Base-by-base conservation (phyloP, 129 eudicot species). In the Solidago caesia region DNA sequence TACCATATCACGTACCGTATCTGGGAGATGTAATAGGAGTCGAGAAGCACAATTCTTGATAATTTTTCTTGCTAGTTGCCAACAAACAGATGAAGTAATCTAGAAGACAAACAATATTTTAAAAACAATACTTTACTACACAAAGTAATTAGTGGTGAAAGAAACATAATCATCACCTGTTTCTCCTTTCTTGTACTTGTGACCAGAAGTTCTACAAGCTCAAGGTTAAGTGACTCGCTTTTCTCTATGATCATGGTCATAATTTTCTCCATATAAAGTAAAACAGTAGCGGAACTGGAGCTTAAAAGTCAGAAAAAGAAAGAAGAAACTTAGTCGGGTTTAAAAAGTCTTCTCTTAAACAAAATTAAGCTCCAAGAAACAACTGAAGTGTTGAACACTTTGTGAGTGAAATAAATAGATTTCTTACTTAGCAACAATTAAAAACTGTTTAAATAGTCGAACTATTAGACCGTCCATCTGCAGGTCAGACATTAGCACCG, bases 161-260 rank as follows among this genome's bases (percentile, higher is more conserved):
- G 44, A 52, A 8, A 72, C n/a, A 58, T 21, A 48, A 27, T 39
- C 44, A 21, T 10, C 82, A 80, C 90, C 84, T 61, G 64, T 43
- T 82, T 82, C 42, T 82, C 82, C 44, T 69, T 82, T 59, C 64
- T 79, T 12, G 77, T 62, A 60, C 78, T 68, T 42, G n/a, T 66
- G 14, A 82, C 74, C 21, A 85, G 66, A 39, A 79, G 75, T 26
- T 44, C 68, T 26, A 82, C 55, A 82, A 85, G 89, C 68, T 81
- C 83, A 14, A 7, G n/a, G 25, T 74, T 45, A 1, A 72, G 67
- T 27, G 60, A 65, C 45, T 79, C 83, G 46, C 85, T 77, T 70
- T 82, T 80, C 27, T 82, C 67, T 48, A 85, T 74, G 61, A 80
- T 63, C 61, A 82, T 61, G 51, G 76, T 76, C 89, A 85, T 85